phyloP scores from a whole-genome alignment of 169 alveolate species.

The Cryptosporidium xiaoi region DNA sequence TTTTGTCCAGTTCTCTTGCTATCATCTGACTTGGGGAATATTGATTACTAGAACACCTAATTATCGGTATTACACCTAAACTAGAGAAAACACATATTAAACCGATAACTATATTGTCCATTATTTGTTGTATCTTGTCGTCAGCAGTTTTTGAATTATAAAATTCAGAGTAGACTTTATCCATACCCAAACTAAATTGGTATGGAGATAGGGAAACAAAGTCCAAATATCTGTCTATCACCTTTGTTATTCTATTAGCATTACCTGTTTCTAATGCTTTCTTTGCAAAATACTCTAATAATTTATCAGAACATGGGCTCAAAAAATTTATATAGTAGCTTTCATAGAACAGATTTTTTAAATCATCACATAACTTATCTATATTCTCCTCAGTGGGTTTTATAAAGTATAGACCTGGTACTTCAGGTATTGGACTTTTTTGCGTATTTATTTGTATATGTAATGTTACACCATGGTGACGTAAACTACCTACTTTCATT shows the following conservation, averaged over 20 bases:
- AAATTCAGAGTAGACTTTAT: slow-evolving; percentile 78
- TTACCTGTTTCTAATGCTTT: slow-evolving; percentile 84
- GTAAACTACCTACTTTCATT: slow-evolving; percentile 84
- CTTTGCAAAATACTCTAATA: slow-evolving; percentile 82
- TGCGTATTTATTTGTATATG: slow-evolving; percentile 80
- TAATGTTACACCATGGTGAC: slow-evolving; percentile 88
- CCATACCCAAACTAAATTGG: slow-evolving; percentile 85
- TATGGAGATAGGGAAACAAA: slow-evolving; percentile 83
- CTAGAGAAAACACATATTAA: slow-evolving; percentile 83
- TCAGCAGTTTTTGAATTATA: slow-evolving; percentile 75
- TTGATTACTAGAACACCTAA: slow-evolving; percentile 80
- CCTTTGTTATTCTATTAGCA: slow-evolving; percentile 81
- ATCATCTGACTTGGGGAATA: slow-evolving; percentile 82
- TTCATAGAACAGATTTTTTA: slow-evolving; percentile 77
- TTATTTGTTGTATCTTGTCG: slow-evolving; percentile 76
- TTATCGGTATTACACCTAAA: slow-evolving; percentile 84
- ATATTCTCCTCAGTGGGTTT: slow-evolving; percentile 84
- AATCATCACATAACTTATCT: slow-evolving; percentile 76
- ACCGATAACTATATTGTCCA: slow-evolving; percentile 82
- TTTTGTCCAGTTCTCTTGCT: slow-evolving; percentile 82
- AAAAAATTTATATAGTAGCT: slow-evolving; percentile 84
- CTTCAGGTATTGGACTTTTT: slow-evolving; percentile 86
- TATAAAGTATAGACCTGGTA: slow-evolving; percentile 88
- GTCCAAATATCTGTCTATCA: slow-evolving; percentile 88
- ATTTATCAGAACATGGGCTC: slow-evolving; percentile 83